Evolutionary conservation across 345 rosid species (phyloP), one percentile per base, ranked within the genome.

Genomic region (Citrus maxima): DNA sequence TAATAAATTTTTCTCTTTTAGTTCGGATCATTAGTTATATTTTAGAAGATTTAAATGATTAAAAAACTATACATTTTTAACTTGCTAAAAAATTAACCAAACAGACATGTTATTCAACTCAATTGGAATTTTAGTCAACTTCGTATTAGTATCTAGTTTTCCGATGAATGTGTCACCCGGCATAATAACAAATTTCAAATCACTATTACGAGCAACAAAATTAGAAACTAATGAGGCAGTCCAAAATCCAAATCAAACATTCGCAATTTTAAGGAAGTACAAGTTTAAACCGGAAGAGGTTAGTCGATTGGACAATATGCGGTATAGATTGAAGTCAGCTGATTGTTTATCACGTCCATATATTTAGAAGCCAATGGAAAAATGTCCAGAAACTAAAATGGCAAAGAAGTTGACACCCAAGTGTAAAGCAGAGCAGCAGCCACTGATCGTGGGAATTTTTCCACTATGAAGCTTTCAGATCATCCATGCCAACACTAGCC

Each of bases 401-500:
- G 51, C 37, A 49, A 46, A 66, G 14, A 37, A 55, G 59, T 24
- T 18, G 21, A 16, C 35, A 32, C 5, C 18, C 60, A 24, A n/a
- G 16, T 10, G 37, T 10, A 60, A 66, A 10, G 27, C 12, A 32
- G 72, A 75, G 56, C 34, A 30, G 9, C 51, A 32, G 74, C 65
- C 64, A 0, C 6, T 16, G 19, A 67, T 6, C 37, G 46, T 24
- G 58, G 10, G 66, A 63, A n/a, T 58, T 72, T 73, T 61, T 70
- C 82, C 32, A 78, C 81, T 77, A 90, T 70, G 95, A 91, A 80
- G 97, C 95, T 83, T 96, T 96, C 89, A 94, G 75, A 59, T 90
- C 93, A 70, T 94, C 98, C 94, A 96, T 76, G 46, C 97, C 99
- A 67, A 93, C 93, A 66, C 83, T 85, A 78, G 93, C 94, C 99